phyloP scores from a whole-genome alignment of 345 rosid species.

The Erucastrum elatum region DNA sequence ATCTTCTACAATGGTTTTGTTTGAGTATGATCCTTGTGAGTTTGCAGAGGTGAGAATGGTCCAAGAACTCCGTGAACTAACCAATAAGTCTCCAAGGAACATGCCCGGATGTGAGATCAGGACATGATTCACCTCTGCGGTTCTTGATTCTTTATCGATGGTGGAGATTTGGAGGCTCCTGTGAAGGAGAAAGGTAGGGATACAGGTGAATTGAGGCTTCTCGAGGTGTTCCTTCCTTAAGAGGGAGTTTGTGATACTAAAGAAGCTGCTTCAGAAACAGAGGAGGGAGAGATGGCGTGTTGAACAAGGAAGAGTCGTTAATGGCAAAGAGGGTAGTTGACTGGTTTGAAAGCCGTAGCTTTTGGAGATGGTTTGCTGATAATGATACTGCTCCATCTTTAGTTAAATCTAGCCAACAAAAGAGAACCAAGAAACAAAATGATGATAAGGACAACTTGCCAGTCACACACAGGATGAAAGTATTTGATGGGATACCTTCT shows the following conservation, averaged over 20 bases:
- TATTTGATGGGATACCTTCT: too few relatives aligned
- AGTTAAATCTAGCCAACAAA: too few relatives aligned
- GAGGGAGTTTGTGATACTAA: slow-evolving; percentile 66
- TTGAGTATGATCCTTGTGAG: slow-evolving; percentile 9
- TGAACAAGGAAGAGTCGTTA: slow-evolving; percentile 56
- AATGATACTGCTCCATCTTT: too few relatives aligned
- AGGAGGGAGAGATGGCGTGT: slow-evolving; percentile 26
- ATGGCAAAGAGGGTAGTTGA: slow-evolving; percentile 67
- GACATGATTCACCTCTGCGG: slow-evolving; percentile 59
- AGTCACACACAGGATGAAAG: too few relatives aligned
- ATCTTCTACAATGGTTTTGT: too few relatives aligned
- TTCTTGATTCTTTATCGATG: slow-evolving; percentile 37
- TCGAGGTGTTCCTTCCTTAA: slow-evolving; percentile 47
- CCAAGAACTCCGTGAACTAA: slow-evolving; percentile 70
- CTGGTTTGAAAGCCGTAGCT: too few relatives aligned
- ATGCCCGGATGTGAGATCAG: slow-evolving; percentile 62
- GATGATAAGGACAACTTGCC: too few relatives aligned
- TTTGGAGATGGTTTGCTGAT: too few relatives aligned
- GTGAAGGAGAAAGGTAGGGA: slow-evolving; percentile 54
- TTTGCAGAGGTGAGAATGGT: slow-evolving; percentile 50
- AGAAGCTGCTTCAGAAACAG: slow-evolving; percentile 51
- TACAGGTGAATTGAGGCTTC: slow-evolving; percentile 50
- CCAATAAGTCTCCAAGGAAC: slow-evolving; percentile 58
- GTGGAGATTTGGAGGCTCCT: slow-evolving; percentile 56
- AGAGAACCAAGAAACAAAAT: too few relatives aligned